Percentiles rank a stretch among this genome's conserved stretches.
Evolutionary conservation across 495 filamentous ascomycete genomes (phyloP).

Genomic region (Saxophila tyrrhenica): DNA sequence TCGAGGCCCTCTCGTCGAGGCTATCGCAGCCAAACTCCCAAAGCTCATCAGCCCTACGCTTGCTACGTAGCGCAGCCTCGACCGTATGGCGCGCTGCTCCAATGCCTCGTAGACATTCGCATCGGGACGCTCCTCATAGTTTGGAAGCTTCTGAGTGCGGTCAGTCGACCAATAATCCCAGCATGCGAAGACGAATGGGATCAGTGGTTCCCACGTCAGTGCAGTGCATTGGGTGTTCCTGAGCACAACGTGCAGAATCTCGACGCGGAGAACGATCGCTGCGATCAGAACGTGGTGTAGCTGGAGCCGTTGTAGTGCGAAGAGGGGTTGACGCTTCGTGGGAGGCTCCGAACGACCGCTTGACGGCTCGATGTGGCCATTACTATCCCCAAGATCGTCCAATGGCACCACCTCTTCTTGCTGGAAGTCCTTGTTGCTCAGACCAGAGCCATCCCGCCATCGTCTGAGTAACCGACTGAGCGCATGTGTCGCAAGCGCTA

Average conservation of each 20-base stretch:
- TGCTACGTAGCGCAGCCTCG: slow-evolving; percentile 17
- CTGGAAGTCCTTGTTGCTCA: slow-evolving; percentile 1
- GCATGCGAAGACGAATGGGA: slow-evolving; percentile 15
- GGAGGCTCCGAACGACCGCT: slow-evolving; percentile 10
- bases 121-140: slow-evolving; percentile 3
- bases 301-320: background rate
- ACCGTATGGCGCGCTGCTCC: slow-evolving; percentile 5
- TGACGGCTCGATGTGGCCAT: background rate
- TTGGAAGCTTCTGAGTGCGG: background rate
- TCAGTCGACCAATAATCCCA: slow-evolving; percentile 9
- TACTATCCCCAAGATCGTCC: background rate
- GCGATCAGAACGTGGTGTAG: slow-evolving; percentile 12
- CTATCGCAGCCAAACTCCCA: slow-evolving; percentile 13
- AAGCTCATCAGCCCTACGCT: slow-evolving; percentile 15
- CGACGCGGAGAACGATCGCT: slow-evolving; percentile 22
- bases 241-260: slow-evolving; percentile 16
- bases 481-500: slow-evolving; percentile 16
- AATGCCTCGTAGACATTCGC: slow-evolving; percentile 6
- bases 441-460: background rate
- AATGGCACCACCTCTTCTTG: slow-evolving; percentile 19
- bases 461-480: slow-evolving; percentile 9
- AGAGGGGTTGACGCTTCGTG: slow-evolving; percentile 15
- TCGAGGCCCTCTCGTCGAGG: slow-evolving; percentile 2
- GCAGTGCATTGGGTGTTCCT: slow-evolving; percentile 22
- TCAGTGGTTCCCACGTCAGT: slow-evolving; percentile 12